phyloP scores from a whole-genome alignment of 306 rosid genomes.

The Cucumis hystrix region DNA sequence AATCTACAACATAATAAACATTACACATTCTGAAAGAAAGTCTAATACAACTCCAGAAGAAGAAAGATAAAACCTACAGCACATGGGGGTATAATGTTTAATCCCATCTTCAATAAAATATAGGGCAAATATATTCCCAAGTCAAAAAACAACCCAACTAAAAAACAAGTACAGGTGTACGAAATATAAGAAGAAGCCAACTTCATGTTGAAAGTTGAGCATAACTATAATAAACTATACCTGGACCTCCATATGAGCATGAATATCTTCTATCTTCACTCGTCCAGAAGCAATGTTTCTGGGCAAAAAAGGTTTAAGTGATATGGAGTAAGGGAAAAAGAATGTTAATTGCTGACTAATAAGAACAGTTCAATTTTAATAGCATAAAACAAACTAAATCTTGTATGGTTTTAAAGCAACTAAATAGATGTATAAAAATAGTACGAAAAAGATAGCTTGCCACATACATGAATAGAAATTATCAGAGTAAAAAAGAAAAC shows the following conservation, averaged over 20 bases:
- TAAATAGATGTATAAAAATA: background rate
- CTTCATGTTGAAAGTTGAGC: background rate
- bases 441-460: background rate
- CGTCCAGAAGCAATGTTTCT: constrained; percentile 24
- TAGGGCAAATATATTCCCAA: background rate
- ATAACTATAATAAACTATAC: constrained; percentile 14
- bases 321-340: background rate
- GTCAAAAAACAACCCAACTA: no score
- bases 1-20: no score
- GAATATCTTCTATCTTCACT: constrained; percentile 55
- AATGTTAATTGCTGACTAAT: background rate
- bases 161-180: background rate
- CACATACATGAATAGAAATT: background rate
- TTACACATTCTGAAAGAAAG: background rate
- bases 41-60: background rate
- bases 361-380: background rate
- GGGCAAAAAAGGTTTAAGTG: constrained; percentile 8
- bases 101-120: background rate
- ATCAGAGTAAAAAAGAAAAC: background rate
- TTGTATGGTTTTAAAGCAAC: background rate
- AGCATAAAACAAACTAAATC: background rate
- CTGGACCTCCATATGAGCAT: constrained; percentile 59
- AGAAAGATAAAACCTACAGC: background rate
- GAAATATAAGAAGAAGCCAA: background rate
- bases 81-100: background rate